Conservation (phyloP, 768 basidiomycete genomes). For the Asterophora lycoperdoides region DNA sequence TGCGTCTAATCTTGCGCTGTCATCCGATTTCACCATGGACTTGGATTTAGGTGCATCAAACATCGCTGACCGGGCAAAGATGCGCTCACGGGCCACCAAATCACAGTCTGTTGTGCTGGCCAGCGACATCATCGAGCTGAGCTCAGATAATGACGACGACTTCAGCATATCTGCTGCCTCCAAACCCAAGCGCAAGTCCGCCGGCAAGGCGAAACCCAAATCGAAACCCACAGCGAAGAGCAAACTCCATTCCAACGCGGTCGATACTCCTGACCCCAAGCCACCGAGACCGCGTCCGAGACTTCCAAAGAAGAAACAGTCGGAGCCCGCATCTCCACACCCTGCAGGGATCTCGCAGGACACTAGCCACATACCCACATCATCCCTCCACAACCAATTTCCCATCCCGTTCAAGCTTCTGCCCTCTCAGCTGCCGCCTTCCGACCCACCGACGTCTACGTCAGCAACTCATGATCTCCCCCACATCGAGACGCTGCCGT, state of each 20-base stretch:
- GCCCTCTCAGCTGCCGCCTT: constrained; percentile 28
- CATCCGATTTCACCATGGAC: constrained; percentile 9
- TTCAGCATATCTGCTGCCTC: constrained; percentile 26
- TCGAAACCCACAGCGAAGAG: constrained; percentile 19
- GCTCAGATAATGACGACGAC: constrained; percentile 36
- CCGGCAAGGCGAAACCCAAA: constrained; percentile 22
- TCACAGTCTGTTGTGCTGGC: constrained; percentile 2
- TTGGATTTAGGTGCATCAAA: constrained; percentile 23
- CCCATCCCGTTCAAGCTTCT: constrained; percentile 15
- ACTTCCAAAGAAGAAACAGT: constrained; percentile 3
- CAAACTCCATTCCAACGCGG: constrained; percentile 16
- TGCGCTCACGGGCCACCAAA: constrained; percentile 39
- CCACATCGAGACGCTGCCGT: constrained; percentile 32
- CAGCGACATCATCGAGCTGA: constrained; percentile 41
- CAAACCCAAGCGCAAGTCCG: constrained; percentile 20
- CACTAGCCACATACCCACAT: constrained; percentile 12
- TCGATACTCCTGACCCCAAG: constrained; percentile 7
- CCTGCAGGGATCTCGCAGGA: constrained; percentile 2
- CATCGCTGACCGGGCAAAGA: constrained; percentile 59
- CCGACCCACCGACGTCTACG: constrained; percentile 31
- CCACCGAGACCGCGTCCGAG: constrained; percentile 9
- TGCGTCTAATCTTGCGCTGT: background rate
- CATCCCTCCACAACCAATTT: constrained; percentile 15
- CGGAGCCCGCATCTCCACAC: constrained; percentile 4
- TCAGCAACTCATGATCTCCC: constrained; percentile 23